A percentile compares a stretch with the other conserved stretches of the same genome.
These are phyloP conservation scores for Pseudogymnoascus destructans DNA, from an alignment of 2,329 filamentous ascomycete species.

Conservation along the genomic window DNA sequence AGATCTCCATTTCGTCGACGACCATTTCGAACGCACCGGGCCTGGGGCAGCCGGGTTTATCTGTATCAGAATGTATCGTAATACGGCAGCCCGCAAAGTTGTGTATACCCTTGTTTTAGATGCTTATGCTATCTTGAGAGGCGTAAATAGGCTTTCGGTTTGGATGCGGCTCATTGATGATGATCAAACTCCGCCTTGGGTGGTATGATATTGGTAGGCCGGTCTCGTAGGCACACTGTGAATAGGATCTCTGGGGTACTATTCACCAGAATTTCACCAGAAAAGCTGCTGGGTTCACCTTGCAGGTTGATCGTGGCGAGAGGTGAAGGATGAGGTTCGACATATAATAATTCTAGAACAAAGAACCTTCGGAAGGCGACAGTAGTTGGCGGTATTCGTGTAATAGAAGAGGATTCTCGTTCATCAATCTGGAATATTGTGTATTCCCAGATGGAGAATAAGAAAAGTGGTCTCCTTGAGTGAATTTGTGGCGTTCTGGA, in stretches of 20 bases:
- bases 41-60: neutral
- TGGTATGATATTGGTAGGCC: neutral
- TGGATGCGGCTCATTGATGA: neutral
- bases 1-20: slow-evolving; percentile 41
- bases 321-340: neutral
- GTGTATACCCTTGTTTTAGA: neutral
- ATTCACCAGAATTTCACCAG: neutral
- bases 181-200: neutral
- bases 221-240: neutral
- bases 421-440: neutral
- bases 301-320: neutral
- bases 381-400: neutral
- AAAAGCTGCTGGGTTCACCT: neutral
- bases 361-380: neutral
- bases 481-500: neutral
- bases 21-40: slow-evolving; percentile 18
- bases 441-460: neutral
- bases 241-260: neutral
- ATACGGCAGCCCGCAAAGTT: neutral
- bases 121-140: slow-evolving; percentile 5
- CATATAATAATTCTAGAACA: neutral
- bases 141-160: neutral
- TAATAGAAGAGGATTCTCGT: too few species aligned
- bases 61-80: neutral
- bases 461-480: neutral